Conservation (phyloP, 1,284 basidiomycete genomes). For the Puccinia polysora region DNA sequence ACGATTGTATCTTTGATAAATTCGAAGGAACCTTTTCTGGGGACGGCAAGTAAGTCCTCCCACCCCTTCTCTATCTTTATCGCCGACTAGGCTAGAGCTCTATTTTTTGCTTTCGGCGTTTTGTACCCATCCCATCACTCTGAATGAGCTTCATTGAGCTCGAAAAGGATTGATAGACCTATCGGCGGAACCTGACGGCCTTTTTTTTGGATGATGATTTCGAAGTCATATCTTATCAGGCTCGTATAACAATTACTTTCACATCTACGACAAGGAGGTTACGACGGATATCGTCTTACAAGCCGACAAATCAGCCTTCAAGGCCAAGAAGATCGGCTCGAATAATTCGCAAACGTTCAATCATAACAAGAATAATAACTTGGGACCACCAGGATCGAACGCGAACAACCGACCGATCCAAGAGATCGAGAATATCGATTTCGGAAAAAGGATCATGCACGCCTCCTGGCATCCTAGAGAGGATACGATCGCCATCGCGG, state of each 20-base stretch:
- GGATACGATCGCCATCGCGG: constrained; percentile 71
- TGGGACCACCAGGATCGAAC: constrained; percentile 64
- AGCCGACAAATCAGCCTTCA: constrained; percentile 99
- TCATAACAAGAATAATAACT: constrained; percentile 68
- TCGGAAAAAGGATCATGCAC: constrained; percentile 93
- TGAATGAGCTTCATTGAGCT: too few relatives aligned
- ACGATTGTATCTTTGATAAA: constrained; percentile 99
- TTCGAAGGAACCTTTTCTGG: constrained; percentile 97
- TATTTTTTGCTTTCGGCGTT: too few relatives aligned
- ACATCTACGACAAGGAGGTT: constrained; percentile 92
- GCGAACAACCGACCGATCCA: constrained; percentile 64
- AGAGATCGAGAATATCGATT: constrained; percentile 66
- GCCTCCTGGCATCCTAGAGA: constrained; percentile 91
- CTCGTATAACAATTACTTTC: constrained; percentile 99
- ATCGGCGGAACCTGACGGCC: background rate
- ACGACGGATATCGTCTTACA: constrained; percentile 87
- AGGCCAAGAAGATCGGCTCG: constrained; percentile 87
- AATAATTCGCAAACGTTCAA: constrained; percentile 45
- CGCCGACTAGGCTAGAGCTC: too few relatives aligned
- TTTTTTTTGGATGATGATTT: constrained; percentile 20
- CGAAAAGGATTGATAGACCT: too few relatives aligned
- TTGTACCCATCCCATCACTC: too few relatives aligned
- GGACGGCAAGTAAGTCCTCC: constrained; percentile 74
- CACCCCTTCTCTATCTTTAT: background rate
- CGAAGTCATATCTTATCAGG: constrained; percentile 88